Evolutionary conservation across 139 green algal species (phyloP).

Genomic region (Coelastrella sp.): DNA sequence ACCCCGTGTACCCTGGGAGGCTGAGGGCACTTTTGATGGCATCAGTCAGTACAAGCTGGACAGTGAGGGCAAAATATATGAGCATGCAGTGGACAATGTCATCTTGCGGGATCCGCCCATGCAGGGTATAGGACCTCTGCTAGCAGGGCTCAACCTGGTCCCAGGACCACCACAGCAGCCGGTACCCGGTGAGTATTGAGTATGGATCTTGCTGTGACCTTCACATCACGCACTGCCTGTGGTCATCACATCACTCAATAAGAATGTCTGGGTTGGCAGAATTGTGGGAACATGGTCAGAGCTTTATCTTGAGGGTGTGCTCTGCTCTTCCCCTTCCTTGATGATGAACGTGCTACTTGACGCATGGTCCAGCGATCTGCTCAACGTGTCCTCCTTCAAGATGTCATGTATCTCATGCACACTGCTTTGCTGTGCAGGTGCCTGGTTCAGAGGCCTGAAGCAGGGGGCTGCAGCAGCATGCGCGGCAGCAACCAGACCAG

Average conservation of each 20-base stretch:
- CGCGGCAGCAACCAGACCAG: not conserved
- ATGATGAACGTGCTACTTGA: too few species aligned
- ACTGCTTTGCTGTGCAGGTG: conserved; percentile 34
- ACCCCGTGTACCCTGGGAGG: conserved; percentile 90
- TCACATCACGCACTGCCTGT: too few species aligned
- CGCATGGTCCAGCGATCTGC: too few species aligned
- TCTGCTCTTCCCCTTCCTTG: too few species aligned
- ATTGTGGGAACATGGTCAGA: too few species aligned
- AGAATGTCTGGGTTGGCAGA: too few species aligned
- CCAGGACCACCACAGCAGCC: conserved; percentile 52
- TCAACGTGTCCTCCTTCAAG: too few species aligned
- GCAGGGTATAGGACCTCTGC: conserved; percentile 55
- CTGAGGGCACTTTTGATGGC: conserved; percentile 91
- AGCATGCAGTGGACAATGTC: conserved; percentile 88
- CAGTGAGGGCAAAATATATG: conserved; percentile 82
- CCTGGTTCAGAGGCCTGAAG: conserved; percentile 45
- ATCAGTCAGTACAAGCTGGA: conserved; percentile 95
- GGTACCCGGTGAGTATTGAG: conserved; percentile 48
- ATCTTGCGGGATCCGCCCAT: conserved; percentile 79
- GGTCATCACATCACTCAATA: too few species aligned
- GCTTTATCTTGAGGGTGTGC: too few species aligned
- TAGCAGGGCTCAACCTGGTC: conserved; percentile 67
- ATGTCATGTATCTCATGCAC: too few species aligned
- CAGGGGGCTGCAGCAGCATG: conserved; percentile 42
- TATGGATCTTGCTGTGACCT: too few species aligned